These are phyloP conservation scores for Tulasnella sp. DNA, from an alignment of 768 basidiomycete species.

Conservation along the genomic window DNA sequence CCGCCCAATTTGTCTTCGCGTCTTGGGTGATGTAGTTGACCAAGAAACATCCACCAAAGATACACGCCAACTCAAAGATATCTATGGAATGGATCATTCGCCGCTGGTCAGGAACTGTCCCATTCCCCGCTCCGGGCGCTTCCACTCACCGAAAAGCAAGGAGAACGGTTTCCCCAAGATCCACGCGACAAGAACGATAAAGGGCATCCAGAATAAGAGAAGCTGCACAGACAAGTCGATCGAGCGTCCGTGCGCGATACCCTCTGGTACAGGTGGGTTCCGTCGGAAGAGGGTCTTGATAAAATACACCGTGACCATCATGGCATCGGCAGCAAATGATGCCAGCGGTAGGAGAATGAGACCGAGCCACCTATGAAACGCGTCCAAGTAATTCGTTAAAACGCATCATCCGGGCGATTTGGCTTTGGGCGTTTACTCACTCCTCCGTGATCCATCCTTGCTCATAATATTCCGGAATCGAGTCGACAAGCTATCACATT, in stretches of 20 bases:
- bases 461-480: slow-evolving; percentile 48
- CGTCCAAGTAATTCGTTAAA: no score
- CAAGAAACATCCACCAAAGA: slow-evolving; percentile 62
- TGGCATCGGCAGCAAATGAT: slow-evolving; percentile 65
- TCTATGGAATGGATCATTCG: background rate
- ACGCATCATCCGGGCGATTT: no score
- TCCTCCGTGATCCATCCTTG: slow-evolving; percentile 42
- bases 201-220: slow-evolving; percentile 69
- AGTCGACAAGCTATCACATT: slow-evolving; percentile 51
- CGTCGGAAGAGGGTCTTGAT: slow-evolving; percentile 36
- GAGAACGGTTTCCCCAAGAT: slow-evolving; percentile 52
- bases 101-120: background rate
- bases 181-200: slow-evolving; percentile 63
- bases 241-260: slow-evolving; percentile 58
- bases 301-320: slow-evolving; percentile 53
- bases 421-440: slow-evolving; percentile 32
- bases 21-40: slow-evolving; percentile 77
- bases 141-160: slow-evolving; percentile 56
- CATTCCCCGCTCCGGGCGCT: background rate
- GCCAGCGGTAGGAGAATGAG: slow-evolving; percentile 62
- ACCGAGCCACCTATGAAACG: slow-evolving; percentile 57
- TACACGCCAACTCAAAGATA: slow-evolving; percentile 33
- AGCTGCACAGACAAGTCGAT: slow-evolving; percentile 77
- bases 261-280: slow-evolving; percentile 40
- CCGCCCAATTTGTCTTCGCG: slow-evolving; percentile 71